Evolutionary conservation across 2,329 filamentous ascomycete species (phyloP).

Genomic region (Sporothrix luriei): DNA sequence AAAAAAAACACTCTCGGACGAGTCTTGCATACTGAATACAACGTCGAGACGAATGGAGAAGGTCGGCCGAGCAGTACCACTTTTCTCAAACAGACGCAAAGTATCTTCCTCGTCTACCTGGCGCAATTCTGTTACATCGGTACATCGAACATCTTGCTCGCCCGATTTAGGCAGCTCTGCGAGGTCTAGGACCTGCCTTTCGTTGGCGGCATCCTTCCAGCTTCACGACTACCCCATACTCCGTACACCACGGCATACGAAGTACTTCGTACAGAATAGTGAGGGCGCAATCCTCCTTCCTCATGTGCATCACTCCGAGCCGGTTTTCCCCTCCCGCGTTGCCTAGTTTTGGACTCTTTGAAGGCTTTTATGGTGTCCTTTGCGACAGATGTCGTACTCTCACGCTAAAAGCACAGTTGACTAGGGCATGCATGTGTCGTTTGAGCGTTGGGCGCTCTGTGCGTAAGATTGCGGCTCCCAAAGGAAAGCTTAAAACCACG

Average conservation of each 20-base stretch:
- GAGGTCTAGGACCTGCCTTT: background rate
- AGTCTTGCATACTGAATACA: no score
- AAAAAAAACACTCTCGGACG: no score
- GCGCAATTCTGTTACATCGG: constrained; percentile 15
- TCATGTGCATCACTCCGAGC: constrained; percentile 15
- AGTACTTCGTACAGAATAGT: no score
- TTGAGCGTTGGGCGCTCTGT: background rate
- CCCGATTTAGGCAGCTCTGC: constrained; percentile 20
- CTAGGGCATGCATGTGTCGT: background rate
- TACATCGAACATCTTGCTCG: background rate
- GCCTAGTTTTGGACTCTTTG: background rate
- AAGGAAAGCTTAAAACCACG: background rate
- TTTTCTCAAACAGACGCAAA: background rate
- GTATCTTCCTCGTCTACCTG: background rate
- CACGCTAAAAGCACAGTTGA: no score
- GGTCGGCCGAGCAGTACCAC: background rate
- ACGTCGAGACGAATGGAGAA: no score
- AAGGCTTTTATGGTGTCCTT: no score
- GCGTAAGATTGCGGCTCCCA: background rate
- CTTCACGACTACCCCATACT: no score
- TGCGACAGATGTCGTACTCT: no score
- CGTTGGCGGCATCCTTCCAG: no score
- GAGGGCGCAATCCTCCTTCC: background rate
- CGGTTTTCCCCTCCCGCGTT: constrained; percentile 19
- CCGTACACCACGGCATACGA: no score